A percentile compares a stretch with the other conserved stretches of the same genome.
These are phyloP conservation scores for Anaeromyces robustus DNA, from an alignment of 192 early-diverging fungal genomes.

Conservation along the genomic window DNA sequence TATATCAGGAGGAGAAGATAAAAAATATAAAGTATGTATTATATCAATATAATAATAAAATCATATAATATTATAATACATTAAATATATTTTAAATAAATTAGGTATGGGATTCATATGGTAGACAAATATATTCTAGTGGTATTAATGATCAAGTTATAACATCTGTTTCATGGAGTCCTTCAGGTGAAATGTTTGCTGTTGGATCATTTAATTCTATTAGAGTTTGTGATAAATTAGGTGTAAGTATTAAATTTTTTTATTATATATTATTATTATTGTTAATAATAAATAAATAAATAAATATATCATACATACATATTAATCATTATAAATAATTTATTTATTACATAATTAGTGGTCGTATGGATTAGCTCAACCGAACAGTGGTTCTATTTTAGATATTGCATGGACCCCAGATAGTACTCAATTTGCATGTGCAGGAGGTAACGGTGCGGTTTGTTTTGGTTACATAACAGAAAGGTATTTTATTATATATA, in stretches of 20 bases:
- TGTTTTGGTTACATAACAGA: slow-evolving; percentile 35
- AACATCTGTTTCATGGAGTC: slow-evolving; percentile 35
- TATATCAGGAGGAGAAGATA: slow-evolving; percentile 43
- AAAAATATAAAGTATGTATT: slow-evolving; percentile 37
- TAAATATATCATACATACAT: too few species aligned
- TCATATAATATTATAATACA: neutral
- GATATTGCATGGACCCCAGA: slow-evolving; percentile 44
- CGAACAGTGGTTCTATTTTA: slow-evolving; percentile 28
- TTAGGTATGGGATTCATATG: slow-evolving; percentile 38
- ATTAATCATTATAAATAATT: too few species aligned
- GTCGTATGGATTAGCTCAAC: slow-evolving; percentile 33
- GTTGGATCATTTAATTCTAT: slow-evolving; percentile 31
- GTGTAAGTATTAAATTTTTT: slow-evolving; percentile 11
- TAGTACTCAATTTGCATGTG: slow-evolving; percentile 37
- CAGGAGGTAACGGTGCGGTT: slow-evolving; percentile 28
- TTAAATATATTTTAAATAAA: neutral
- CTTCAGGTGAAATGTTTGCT: slow-evolving; percentile 41
- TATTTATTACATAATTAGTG: slow-evolving; percentile 23
- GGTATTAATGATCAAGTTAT: slow-evolving; percentile 27
- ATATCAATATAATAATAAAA: slow-evolving; percentile 2
- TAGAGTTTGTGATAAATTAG: slow-evolving; percentile 36
- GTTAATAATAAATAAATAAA: too few species aligned
- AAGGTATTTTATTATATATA: slow-evolving; percentile 9
- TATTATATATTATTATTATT: neutral
- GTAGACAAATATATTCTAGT: slow-evolving; percentile 32